Evolutionary conservation across 352 stramenopile species (phyloP), one percentile per base, ranked within the genome.

Genomic region (Phytophthora sojae): DNA sequence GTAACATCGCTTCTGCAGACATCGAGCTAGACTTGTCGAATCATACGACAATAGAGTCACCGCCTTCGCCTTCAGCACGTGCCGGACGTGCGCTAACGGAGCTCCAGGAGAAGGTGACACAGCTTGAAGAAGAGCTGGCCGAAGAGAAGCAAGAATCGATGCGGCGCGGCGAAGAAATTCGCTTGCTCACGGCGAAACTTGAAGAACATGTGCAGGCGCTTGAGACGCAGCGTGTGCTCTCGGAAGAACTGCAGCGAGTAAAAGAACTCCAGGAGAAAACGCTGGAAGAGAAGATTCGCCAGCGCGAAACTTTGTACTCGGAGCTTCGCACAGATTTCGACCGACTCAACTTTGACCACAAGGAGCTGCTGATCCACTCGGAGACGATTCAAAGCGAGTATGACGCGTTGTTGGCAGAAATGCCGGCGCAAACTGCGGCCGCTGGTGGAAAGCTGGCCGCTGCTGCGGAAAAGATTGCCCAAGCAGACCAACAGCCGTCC

Each of bases 121-220:
- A 89, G 37, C 63, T 96, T 14, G 89, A 96, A 69, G 87, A 96
- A 61, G 85, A 94, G 52, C 65, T 96, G 3, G 77, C 80, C 9
- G 89, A 96, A 65, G 89, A 96, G 58, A 93, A 94, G 64, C 78
- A 83, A 21, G 89, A 96, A 57, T 94, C 89, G 8, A 89, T 75
- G 49, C 79, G 89, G 6, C 86, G 86, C 37, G 83, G 83, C 15
- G 84, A 94, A 26, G 89, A 94, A 70, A 96, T 96, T 55, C 76
- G 85, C 0, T 71, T 86, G 25, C 81, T 96, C 9, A 83, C 79
- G 0, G 85, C 84, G 9, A 91, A 92, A 61, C 63, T 82, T 1
- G 82, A 90, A 35, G 87, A 94, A 17, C 85, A 94, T 32, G 55
- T 73, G 0, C 73, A 86, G 17, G 76, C 85, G 30, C 64, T 97